These are phyloP conservation scores for Infundibulicybe gibba DNA, from an alignment of 768 basidiomycete species.

Conservation along the genomic window DNA sequence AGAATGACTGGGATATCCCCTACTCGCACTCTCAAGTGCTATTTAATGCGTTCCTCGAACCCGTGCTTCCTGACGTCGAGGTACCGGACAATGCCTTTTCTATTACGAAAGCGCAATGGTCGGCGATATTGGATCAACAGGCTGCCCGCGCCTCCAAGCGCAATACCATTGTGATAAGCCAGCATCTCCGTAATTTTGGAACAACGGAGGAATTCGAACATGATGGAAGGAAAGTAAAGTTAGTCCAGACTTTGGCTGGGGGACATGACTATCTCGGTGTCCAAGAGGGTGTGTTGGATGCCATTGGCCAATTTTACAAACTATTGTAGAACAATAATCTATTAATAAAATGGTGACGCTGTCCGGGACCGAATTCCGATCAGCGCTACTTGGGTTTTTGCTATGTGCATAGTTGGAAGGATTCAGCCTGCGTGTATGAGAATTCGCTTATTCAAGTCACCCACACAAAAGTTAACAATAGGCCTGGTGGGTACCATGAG, in stretches of 20 bases:
- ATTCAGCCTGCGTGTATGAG: too few species aligned
- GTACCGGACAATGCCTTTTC: constrained; percentile 22
- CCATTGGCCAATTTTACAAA: constrained; percentile 39
- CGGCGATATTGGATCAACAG: constrained; percentile 32
- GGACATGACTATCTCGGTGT: constrained; percentile 59
- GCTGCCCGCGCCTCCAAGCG: constrained; percentile 36
- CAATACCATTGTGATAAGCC: constrained; percentile 39
- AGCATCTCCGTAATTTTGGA: constrained; percentile 54
- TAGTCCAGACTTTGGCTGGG: constrained; percentile 61
- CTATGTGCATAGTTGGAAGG: too few species aligned
- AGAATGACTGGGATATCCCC: constrained; percentile 79
- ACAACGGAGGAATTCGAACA: constrained; percentile 49
- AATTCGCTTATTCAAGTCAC: too few species aligned
- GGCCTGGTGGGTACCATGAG: too few species aligned
- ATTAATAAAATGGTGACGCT: too few species aligned
- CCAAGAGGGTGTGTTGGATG: constrained; percentile 73
- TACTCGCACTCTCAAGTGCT: constrained; percentile 68
- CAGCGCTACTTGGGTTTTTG: too few species aligned
- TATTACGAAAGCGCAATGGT: constrained; percentile 38
- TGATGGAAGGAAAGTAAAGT: constrained; percentile 44
- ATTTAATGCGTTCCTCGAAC: constrained; percentile 69
- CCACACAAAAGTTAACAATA: too few species aligned
- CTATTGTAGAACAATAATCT: constrained; percentile 7
- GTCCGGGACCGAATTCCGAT: too few species aligned
- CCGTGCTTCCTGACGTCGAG: constrained; percentile 47